A percentile compares a stretch with the other conserved stretches of the same genome.
Evolutionary conservation across 768 basidiomycete genomes (phyloP).

Genomic region (Clitopilus passeckerianus): DNA sequence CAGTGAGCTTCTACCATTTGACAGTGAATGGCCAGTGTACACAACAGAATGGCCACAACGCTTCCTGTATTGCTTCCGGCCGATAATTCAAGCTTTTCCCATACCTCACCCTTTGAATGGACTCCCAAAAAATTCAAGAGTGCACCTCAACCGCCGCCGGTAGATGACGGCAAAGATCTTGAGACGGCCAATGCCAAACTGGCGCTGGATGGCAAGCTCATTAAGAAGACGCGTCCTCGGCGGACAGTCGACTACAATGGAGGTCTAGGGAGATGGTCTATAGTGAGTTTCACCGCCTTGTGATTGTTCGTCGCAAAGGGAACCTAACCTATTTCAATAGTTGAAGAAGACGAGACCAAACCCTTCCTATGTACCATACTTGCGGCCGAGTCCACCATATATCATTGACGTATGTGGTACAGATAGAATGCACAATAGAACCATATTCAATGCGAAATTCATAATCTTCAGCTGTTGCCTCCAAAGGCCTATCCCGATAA

Average conservation of each 20-base stretch:
- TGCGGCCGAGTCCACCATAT: conserved; percentile 84
- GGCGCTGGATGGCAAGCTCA: conserved; percentile 71
- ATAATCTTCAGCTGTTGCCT: conserved; percentile 69
- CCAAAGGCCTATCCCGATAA: conserved; percentile 91
- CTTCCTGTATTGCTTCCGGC: conserved; percentile 56
- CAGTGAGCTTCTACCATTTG: neutral
- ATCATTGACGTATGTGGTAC: conserved; percentile 72
- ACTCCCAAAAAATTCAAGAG: conserved; percentile 64
- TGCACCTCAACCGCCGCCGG: conserved; percentile 72
- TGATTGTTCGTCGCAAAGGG: neutral
- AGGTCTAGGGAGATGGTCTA: conserved; percentile 76
- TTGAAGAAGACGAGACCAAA: conserved; percentile 75
- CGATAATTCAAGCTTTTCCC: conserved; percentile 28
- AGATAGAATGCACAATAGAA: conserved; percentile 12
- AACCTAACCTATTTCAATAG: conserved; percentile 29
- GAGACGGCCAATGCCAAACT: conserved; percentile 73
- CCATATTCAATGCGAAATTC: conserved; percentile 11
- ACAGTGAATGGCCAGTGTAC: neutral
- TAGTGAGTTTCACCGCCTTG: conserved; percentile 46
- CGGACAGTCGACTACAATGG: conserved; percentile 96
- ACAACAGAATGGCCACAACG: conserved; percentile 13
- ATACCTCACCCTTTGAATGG: conserved; percentile 58
- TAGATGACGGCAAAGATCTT: conserved; percentile 76
- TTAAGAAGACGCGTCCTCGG: conserved; percentile 89
- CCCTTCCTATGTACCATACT: conserved; percentile 65